phyloP scores from a whole-genome alignment of 768 basidiomycete species.

The Asterophora parasitica region DNA sequence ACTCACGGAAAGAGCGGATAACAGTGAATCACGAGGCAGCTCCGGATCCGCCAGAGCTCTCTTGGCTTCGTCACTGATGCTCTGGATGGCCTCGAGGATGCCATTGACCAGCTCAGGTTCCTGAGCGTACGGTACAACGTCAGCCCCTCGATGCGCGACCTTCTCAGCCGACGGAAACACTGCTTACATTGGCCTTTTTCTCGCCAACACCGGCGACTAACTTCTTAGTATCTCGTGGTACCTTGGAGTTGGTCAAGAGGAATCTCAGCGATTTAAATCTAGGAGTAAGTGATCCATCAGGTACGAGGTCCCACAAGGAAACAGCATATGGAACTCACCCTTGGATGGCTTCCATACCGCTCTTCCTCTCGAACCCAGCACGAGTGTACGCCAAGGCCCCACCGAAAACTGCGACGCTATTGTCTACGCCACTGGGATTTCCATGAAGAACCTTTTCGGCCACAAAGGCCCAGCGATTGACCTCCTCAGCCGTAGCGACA shows the following conservation, averaged over 20 bases:
- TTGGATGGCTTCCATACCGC: slow-evolving; percentile 80
- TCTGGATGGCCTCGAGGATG: slow-evolving; percentile 77
- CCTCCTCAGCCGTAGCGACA: slow-evolving; percentile 60
- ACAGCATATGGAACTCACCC: slow-evolving; percentile 51
- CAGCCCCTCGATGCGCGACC: slow-evolving; percentile 5
- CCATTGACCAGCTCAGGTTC: slow-evolving; percentile 84
- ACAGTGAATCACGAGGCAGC: slow-evolving; percentile 58
- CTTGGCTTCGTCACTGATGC: slow-evolving; percentile 79
- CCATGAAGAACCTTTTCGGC: slow-evolving; percentile 96
- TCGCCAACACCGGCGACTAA: slow-evolving; percentile 86
- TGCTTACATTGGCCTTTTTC: slow-evolving; percentile 56
- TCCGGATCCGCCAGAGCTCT: slow-evolving; percentile 69
- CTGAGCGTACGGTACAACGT: slow-evolving; percentile 25
- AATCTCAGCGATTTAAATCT: slow-evolving; percentile 92
- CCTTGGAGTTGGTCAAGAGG: slow-evolving; percentile 87
- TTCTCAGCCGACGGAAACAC: slow-evolving; percentile 4
- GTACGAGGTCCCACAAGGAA: slow-evolving; percentile 8
- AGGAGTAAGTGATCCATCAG: slow-evolving; percentile 14
- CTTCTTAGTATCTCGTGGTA: slow-evolving; percentile 91
- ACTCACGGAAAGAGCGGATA: slow-evolving; percentile 69
- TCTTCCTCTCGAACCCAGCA: slow-evolving; percentile 68
- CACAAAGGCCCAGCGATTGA: slow-evolving; percentile 92
- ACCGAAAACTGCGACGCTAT: slow-evolving; percentile 88
- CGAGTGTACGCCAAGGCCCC: slow-evolving; percentile 90
- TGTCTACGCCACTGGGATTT: slow-evolving; percentile 96